These are phyloP conservation scores for Microbotryomycetes sp. DNA, from an alignment of 1,284 basidiomycete species.

Conservation along the genomic window DNA sequence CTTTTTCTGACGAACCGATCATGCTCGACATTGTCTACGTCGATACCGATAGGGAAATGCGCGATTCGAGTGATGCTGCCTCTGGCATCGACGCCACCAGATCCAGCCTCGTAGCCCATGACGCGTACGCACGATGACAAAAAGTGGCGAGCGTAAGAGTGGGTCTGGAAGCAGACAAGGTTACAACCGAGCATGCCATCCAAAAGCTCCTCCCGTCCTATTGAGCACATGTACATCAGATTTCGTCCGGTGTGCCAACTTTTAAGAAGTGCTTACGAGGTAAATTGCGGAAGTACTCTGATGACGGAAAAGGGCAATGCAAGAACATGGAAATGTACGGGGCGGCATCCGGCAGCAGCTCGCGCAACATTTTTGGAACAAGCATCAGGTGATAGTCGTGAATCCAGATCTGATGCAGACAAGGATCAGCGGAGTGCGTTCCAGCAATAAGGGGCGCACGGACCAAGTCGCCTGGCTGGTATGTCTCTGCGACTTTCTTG, in stretches of 20 bases:
- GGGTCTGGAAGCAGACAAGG: slow-evolving; percentile 87
- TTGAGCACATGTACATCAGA: slow-evolving; percentile 3
- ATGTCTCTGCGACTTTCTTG: slow-evolving; percentile 62
- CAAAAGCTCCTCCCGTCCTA: slow-evolving; percentile 79
- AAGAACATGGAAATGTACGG: slow-evolving; percentile 76
- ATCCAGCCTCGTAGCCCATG: slow-evolving; percentile 83
- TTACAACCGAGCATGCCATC: slow-evolving; percentile 98
- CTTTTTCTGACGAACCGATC: slow-evolving; percentile 68
- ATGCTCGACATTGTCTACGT: slow-evolving; percentile 76
- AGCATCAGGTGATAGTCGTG: slow-evolving; percentile 75
- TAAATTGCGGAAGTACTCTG: slow-evolving; percentile 89
- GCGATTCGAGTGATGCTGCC: slow-evolving; percentile 78
- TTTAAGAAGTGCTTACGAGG: slow-evolving; percentile 53
- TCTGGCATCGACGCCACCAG: slow-evolving; percentile 76
- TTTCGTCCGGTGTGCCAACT: slow-evolving; percentile 5
- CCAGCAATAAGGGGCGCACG: slow-evolving; percentile 40
- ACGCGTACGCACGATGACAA: slow-evolving; percentile 90
- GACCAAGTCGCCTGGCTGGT: slow-evolving; percentile 74
- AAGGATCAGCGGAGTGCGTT: slow-evolving; percentile 68
- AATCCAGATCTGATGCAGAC: slow-evolving; percentile 40
- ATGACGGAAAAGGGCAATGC: slow-evolving; percentile 94
- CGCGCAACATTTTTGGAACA: slow-evolving; percentile 75
- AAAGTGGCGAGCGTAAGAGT: slow-evolving; percentile 95
- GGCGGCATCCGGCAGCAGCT: slow-evolving; percentile 64
- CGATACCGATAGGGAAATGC: slow-evolving; percentile 96